Evolutionary conservation across 169 alveolate genomes (phyloP), one percentile per base, ranked within the genome.

Genomic region (Cryptosporidium sp.): DNA sequence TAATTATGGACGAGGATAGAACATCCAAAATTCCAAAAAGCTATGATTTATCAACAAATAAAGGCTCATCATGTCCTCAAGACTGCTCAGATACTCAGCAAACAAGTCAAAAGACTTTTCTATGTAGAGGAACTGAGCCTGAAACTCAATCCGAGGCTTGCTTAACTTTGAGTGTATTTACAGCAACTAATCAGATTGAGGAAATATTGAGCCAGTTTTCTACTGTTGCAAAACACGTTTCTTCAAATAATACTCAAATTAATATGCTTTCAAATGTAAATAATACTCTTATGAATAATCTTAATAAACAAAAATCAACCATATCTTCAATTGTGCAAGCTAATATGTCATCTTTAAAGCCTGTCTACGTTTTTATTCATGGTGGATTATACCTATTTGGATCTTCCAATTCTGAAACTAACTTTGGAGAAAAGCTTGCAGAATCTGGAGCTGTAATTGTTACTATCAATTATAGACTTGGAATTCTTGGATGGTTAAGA

Each of bases 401-500:
- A 3, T 80, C 89, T 12, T 80, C 89, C 23, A 80, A 67, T 51
- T 62, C 89, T 4, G 89, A 80, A 29, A 61, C 65, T 14, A 61
- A 80, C 52, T 23, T 45, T 23, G 89, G 89, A 23, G 89, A 80
- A 44, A 80, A 62, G 16, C 75, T 80, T 3, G 89, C 89, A 2
- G 89, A 80, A n/a, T 80, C 89, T 45, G 89, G 89, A 37, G 85
- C 87, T 18, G 86, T 93, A 48, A 84, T 91, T 60, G 85, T 93
- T 53, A 91, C 92, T 12, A 69, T 91, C 18, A 91, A 62, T 48
- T 93, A 91, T 73, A 72, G 95, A 75, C 35, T 91, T 21, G 94
- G 94, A 3, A 69, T 91, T 1, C 75, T 91, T n/a, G 95, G 95
- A 0, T 93, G 89, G 89, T 23, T 80, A 26, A 80, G 75, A 23